These are phyloP conservation scores for Eleusine coracana DNA, from an alignment of 176 grass and related monocot species.

Conservation along the genomic window DNA sequence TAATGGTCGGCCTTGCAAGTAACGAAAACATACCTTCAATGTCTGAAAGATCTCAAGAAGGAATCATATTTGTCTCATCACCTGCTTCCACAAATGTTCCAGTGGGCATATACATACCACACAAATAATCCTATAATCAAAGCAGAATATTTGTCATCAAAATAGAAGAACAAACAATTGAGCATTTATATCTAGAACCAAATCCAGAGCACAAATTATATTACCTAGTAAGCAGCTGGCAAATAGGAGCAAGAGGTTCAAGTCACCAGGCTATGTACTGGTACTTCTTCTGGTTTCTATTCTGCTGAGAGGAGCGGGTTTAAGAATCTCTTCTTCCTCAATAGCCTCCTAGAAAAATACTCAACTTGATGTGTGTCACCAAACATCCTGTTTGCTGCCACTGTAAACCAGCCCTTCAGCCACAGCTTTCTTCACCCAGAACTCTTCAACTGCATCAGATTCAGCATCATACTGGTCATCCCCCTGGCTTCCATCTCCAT, in stretches of 20 bases:
- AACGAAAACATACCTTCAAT: background rate
- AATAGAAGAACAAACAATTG: background rate
- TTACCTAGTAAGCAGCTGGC: background rate
- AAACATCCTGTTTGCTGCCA: slow-evolving; percentile 56
- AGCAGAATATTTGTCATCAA: background rate
- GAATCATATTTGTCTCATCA: background rate
- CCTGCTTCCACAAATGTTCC: background rate
- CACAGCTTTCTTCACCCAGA: slow-evolving; percentile 82
- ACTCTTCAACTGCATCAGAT: slow-evolving; percentile 57
- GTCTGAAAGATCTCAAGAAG: background rate
- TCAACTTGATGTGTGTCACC: slow-evolving; percentile 48
- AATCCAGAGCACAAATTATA: background rate
- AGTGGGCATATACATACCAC: background rate
- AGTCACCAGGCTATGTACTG: slow-evolving; percentile 5
- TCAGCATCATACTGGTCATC: slow-evolving; percentile 41
- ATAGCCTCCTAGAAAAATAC: background rate
- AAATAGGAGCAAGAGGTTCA: background rate
- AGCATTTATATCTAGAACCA: background rate
- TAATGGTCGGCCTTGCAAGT: background rate
- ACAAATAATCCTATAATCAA: background rate
- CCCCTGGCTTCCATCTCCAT: slow-evolving; percentile 24
- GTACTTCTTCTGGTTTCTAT: background rate
- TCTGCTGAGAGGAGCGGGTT: background rate
- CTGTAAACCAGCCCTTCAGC: slow-evolving; percentile 52
- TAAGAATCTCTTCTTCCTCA: background rate